Base-by-base conservation (phyloP, 371 early-diverging fungal genomes). In the Amoeboaphelidium protococcarum region DNA sequence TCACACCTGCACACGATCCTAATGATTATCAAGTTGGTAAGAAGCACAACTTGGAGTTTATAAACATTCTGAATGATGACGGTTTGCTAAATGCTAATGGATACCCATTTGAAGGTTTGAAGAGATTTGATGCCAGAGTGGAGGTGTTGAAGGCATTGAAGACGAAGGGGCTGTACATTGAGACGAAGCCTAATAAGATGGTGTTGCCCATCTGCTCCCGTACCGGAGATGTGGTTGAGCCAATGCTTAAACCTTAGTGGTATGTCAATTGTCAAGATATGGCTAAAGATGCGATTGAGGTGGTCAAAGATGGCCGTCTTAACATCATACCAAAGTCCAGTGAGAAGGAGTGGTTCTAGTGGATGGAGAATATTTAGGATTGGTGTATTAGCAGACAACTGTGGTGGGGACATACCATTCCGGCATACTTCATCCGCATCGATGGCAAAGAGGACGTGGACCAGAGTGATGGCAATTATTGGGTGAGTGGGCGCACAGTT, bases 351-450 rank as follows among this genome's bases (percentile, higher is more conserved):
- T 98, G 88, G 89, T 85, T 83, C 75, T 68, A 75, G 49, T 98
- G 98, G 99, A 71, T 99, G 52, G 80, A 73, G 42, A 84, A 86
- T 65, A 87, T 88, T 53, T 82, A 87, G 55, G 92, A 92, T 61
- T 99, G 99, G 99, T 99, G 69, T 52, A 47, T 68, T 2, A 91
- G 91, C 4, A 82, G 99, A 55, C 99, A 99, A 69, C 69, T 99
- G 45, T 98, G 98, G 98, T 99, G 98, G 98, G 99, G 99, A 40
- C 98, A 98, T 61, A 78, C 88, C 59, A 71, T 96, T 19, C 99
- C 99, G 41, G 97, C 96, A 2, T 99, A 96, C 70, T 81, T 80
- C 54, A 77, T 94, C 53, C 62, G 64, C n/a, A 64, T 82, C 41
- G 73, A 76, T 41, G 81, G 77, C 13, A 67, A 73, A 53, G 60